phyloP scores from a whole-genome alignment of 148 eudicot genomes.

The Camellia japonica region DNA sequence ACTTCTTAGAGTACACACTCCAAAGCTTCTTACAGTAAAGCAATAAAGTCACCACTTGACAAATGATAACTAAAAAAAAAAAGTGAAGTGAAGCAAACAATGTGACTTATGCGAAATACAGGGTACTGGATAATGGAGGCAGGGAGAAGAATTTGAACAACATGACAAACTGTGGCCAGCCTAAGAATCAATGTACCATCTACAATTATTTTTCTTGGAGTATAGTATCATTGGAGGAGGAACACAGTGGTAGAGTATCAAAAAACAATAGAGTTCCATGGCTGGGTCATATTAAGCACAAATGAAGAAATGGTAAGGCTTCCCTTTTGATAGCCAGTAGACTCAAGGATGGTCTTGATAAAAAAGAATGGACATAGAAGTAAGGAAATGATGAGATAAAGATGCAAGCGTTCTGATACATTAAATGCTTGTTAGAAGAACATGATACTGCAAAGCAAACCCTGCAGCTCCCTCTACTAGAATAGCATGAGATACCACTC shows the following conservation, averaged over 20 bases:
- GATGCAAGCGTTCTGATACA: neutral
- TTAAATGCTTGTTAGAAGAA: neutral
- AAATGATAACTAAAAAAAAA: neutral
- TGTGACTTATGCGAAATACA: neutral
- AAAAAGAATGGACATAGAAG: neutral
- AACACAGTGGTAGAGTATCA: neutral
- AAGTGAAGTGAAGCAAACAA: neutral
- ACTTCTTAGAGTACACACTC: neutral
- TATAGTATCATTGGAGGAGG: neutral
- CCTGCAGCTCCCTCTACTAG: neutral
- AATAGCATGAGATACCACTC: too few species aligned
- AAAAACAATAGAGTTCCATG: neutral
- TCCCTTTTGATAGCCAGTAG: neutral
- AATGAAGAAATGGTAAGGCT: neutral
- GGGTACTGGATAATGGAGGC: neutral
- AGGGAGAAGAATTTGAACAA: slow-evolving; percentile 3
- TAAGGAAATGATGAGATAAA: neutral
- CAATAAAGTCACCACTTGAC: neutral
- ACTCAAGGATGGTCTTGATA: neutral
- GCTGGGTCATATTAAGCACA: neutral
- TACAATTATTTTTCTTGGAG: neutral
- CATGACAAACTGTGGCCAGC: neutral
- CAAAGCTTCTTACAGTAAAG: neutral
- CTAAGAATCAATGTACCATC: neutral
- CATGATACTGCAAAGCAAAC: neutral